These are phyloP conservation scores for Plantago major DNA, from an alignment of 257 asterid genomes.

Conservation along the genomic window DNA sequence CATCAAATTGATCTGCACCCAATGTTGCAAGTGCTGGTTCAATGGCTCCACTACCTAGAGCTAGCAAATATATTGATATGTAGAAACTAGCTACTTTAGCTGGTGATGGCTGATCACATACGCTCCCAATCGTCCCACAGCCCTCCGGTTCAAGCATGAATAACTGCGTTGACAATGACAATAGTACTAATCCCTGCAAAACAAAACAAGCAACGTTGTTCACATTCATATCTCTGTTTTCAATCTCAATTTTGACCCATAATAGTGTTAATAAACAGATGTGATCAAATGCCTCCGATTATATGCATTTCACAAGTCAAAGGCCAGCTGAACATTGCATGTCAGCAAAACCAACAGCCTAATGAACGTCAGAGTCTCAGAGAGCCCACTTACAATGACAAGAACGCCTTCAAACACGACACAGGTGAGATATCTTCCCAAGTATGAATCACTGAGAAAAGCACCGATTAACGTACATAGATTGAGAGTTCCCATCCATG, in stretches of 20 bases:
- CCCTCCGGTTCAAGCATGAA: conserved; percentile 73
- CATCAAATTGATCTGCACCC: conserved; percentile 86
- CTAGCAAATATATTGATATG: conserved; percentile 54
- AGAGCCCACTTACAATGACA: conserved; percentile 48
- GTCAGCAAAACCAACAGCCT: not conserved
- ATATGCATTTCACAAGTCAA: too few species aligned
- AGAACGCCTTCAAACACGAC: conserved; percentile 61
- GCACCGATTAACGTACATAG: conserved; percentile 74
- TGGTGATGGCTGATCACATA: conserved; percentile 46
- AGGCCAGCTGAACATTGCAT: too few species aligned
- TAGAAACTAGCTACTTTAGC: conserved; percentile 57
- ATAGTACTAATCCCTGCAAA: conserved; percentile 55
- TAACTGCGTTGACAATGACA: conserved; percentile 59
- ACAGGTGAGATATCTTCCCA: conserved; percentile 76
- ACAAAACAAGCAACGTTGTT: conserved; percentile 3
- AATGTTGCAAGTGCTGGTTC: conserved; percentile 81
- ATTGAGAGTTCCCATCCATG: conserved; percentile 84
- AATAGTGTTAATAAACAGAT: too few species aligned
- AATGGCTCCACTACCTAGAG: conserved; percentile 84
- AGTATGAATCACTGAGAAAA: conserved; percentile 73
- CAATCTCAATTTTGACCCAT: too few species aligned
- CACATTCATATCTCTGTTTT: too few species aligned
- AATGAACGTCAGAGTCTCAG: not conserved
- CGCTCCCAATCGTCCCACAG: conserved; percentile 50
- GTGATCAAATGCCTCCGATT: not conserved